phyloP scores from a whole-genome alignment of 2,329 filamentous ascomycete genomes.

The Xylariaceae sp. region DNA sequence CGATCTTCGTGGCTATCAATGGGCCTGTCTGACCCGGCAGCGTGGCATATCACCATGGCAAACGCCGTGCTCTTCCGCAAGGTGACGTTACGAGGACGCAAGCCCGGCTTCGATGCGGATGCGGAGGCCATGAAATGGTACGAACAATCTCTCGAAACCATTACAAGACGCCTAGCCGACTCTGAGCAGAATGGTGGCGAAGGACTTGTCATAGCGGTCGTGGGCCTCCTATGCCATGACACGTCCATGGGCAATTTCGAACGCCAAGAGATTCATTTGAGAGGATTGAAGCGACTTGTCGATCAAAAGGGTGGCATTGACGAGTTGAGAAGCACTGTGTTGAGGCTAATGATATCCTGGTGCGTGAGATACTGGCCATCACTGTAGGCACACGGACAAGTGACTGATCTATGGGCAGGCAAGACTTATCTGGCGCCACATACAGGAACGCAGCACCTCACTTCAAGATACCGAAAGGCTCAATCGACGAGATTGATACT shows the following conservation, averaged over 20 bases:
- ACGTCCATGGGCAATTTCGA: constrained; percentile 20
- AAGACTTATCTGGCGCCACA: constrained; percentile 21
- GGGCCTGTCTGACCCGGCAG: constrained; percentile 19
- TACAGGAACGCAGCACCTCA: constrained; percentile 18
- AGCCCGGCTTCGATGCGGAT: constrained; percentile 13
- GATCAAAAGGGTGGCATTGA: constrained; percentile 21
- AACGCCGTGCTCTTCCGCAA: constrained; percentile 18
- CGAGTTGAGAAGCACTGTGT: constrained; percentile 15
- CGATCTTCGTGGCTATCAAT: constrained; percentile 22
- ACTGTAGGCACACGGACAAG: neutral
- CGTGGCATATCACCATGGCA: constrained; percentile 25
- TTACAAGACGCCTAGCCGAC: constrained; percentile 18
- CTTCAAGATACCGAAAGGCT: constrained; percentile 16
- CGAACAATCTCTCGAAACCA: constrained; percentile 18
- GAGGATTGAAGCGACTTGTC: constrained; percentile 21
- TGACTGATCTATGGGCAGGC: constrained; percentile 12
- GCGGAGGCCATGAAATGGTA: constrained; percentile 24
- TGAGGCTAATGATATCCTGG: constrained; percentile 25
- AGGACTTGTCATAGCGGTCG: constrained; percentile 21
- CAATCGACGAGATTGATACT: constrained; percentile 16
- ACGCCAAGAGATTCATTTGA: constrained; percentile 19
- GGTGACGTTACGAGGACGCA: constrained; percentile 7
- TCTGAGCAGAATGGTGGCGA: constrained; percentile 13
- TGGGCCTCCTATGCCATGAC: constrained; percentile 24
- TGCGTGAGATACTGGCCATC: constrained; percentile 4